Evolutionary conservation across 495 filamentous ascomycete genomes (phyloP), one percentile per base, ranked within the genome.

Genomic region (Astrothelium macrocarpum): DNA sequence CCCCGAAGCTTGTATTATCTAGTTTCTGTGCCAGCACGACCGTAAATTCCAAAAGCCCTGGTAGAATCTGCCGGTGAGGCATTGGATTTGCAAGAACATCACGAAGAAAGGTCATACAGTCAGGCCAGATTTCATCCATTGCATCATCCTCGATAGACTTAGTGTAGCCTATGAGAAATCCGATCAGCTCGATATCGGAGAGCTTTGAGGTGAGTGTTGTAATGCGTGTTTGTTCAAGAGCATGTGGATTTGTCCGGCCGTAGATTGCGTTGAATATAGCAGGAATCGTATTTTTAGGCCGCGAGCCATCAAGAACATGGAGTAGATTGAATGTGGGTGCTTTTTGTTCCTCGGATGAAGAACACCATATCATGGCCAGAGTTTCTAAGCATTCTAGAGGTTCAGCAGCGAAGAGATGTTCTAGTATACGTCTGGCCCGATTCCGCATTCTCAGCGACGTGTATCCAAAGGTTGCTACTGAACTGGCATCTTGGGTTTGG

Each of bases 41-140:
- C 9, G 89, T 89, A 67, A 97, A 95, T 66, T 95, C 89, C 32
- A 99, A 78, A 62, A 99, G 76, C 31, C 87, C 85, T 7, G 95
- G 90, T 26, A 99, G 78, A 25, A 90, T 91, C 71, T 96, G 91
- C 58, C 94, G 82, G 71, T 97, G 93, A 1, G 94, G 95, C 67
- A 99, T 90, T 1, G 95, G 95, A 73, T 99, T 97, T 49, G 87
- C 87, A 31, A 97, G 78, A 5, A 97, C 84, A 74, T 97, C 95
- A 61, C 84, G 86, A 49, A 97, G 73, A 74, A 99, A 99, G 0
- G 87, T 84, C 69, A 90, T 90, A 72, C 93, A 97, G 70, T 99
- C 95, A 42, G 83, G 78, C 94, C 94, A 99, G 32, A 99, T 96
- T 75, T 99, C 94, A 70, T 99, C 95, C 80, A 97, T 93, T n/a